Conservation (phyloP, 2,329 filamentous ascomycete species). For the Apiospora rasikravindrae region DNA sequence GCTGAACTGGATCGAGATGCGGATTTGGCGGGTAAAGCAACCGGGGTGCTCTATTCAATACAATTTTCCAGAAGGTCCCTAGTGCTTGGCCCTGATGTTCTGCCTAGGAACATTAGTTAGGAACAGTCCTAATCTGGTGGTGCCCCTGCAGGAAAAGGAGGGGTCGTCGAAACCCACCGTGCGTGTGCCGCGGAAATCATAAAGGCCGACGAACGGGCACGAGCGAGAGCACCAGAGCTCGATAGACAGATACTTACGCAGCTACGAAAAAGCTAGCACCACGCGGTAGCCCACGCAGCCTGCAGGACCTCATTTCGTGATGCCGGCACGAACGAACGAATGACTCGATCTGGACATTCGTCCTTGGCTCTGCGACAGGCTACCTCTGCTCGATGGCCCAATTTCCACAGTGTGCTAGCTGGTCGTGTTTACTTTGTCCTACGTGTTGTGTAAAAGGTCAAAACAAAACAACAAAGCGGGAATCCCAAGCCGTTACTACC, state of each 20-base stretch:
- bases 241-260: no score
- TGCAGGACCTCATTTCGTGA: conserved; percentile 11
- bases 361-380: no score
- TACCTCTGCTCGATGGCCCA: no score
- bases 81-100: background rate
- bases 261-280: background rate
- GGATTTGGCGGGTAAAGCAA: conserved; percentile 9
- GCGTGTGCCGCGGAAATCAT: background rate
- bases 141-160: no score
- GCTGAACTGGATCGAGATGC: conserved; percentile 12
- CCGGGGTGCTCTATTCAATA: background rate
- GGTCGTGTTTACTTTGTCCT: background rate
- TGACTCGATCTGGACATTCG: background rate
- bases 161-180: background rate
- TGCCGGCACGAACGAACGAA: background rate
- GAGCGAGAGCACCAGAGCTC: no score
- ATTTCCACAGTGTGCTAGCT: background rate
- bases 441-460: background rate
- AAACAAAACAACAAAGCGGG: background rate
- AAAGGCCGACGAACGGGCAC: background rate
- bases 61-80: background rate
- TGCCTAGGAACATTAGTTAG: background rate
- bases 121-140: background rate
- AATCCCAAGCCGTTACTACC: background rate
- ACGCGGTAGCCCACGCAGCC: background rate